Base-by-base conservation (phyloP, 495 filamentous ascomycete species). In the Neohortaea acidophila region DNA sequence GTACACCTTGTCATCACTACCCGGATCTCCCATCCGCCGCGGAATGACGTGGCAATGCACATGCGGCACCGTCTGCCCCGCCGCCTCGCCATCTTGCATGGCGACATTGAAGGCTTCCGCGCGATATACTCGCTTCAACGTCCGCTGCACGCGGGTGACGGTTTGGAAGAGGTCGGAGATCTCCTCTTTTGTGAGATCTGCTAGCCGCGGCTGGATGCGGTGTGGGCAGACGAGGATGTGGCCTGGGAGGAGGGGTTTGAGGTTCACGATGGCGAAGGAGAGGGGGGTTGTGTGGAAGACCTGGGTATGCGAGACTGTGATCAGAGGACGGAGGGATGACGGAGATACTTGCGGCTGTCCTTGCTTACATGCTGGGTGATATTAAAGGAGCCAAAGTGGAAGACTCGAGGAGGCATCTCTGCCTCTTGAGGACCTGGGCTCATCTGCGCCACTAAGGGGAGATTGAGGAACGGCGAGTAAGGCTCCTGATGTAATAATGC, bases 11-110 rank as follows among this genome's bases (percentile, higher is more conserved):
- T 80, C 75, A 19, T 59, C 67, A 0, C 65, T 69, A 2, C 69
- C 73, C 36, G 77, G 33, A 62, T 80, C 75, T 15, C 56, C 62
- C 39, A 41, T 45, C 48, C 67, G 68, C 27, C 89, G 62, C 17
- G 89, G 89, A 37, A 97, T 94, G 23, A 96, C 73, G 63, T 97
- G 91, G 33, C 80, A 76, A 60, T 97, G 91, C 11, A 96, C 75
- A 62, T 97, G 89, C 8, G 79, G 63, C 17, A 97, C 85, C 19
- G 72, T 81, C 66, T 97, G 89, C 0, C 89, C 89, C 1, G 91
- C 84, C 45, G 81, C 81, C 19, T 57, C 58, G 8, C 89, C 89
- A 61, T 97, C 89, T 52, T 97, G 89, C 12, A 97, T 68, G 0
- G 89, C 86, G 36, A 97, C 79, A 58, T 94, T 97, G 52, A 96